Evolutionary conservation across 306 rosid genomes (phyloP).

Genomic region (Prunus mongolica): DNA sequence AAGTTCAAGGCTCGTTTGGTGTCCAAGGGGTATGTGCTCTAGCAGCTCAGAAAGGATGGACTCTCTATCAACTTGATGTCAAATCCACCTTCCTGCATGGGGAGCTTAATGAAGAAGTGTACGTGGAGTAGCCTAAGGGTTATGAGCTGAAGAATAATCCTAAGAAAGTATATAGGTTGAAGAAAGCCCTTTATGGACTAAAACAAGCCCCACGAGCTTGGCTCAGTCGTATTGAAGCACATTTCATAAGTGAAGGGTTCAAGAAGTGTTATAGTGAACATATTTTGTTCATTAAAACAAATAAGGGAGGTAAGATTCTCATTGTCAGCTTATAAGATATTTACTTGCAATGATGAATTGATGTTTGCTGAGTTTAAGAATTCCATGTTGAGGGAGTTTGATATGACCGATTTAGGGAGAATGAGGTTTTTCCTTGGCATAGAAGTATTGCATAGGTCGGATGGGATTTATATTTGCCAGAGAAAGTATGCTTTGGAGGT

Average conservation of each 20-base stretch:
- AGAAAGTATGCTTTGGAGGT: not conserved
- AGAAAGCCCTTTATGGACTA: not conserved
- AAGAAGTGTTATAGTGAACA: not conserved
- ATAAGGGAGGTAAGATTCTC: not conserved
- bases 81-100: not conserved
- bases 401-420: not conserved
- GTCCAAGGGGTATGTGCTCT: not conserved
- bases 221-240: not conserved
- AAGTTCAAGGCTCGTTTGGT: not conserved
- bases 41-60: not conserved
- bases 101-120: not conserved
- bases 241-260: not conserved
- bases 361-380: not conserved
- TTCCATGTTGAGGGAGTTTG: not conserved
- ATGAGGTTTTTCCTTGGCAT: not conserved
- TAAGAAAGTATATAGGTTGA: not conserved
- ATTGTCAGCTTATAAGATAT: not conserved
- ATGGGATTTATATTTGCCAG: not conserved
- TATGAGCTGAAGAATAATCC: not conserved
- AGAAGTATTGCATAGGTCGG: not conserved
- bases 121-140: not conserved
- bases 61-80: not conserved
- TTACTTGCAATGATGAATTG: not conserved
- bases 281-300: not conserved
- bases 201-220: not conserved